Evolutionary conservation across 305 asterid species (phyloP), one percentile per base, ranked within the genome.

Genomic region (Withania somnifera): DNA sequence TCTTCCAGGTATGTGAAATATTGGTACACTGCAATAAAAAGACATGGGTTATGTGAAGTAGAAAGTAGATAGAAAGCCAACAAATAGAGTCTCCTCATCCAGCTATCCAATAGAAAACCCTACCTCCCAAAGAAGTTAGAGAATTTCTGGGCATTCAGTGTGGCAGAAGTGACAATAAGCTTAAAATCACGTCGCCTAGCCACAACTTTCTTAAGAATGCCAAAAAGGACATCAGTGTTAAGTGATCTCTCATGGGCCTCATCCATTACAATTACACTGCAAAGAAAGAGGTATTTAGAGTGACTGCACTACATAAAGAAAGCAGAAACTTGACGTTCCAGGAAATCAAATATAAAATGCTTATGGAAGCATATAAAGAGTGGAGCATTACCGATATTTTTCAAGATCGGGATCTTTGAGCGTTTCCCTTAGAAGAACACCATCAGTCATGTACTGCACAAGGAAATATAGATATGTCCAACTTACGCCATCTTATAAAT

Each of bases 181-280:
- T 91, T 97, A 90, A 97, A 95, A 90, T 95, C 99, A 51, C 97
- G 97, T 20, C 97, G 98, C 34, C 98, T 88, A 45, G 95, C 96
- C 45, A 95, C 99, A 38, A 95, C 99, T 86, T 97, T 95, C 88
- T 95, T 97, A 68, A 97, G 97, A 86, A 97, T 97, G 63, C 99
- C 99, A 82, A 97, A 97, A 26, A 97, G 91, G 51, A 97, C 98
- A 83, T 97, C 98, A 5, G 99, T 97, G 88, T 85, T 97, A 17
- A 97, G 85, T 82, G 98, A 95, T 67, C 99, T 91, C 86, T 97
- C 99, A 28, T 97, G 99, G 28, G 99, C 99, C 90, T 97, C 99
- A 81, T 97, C 99, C 99, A 97, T 97, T 82, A 95, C 97, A 77
- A 97, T 58, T 56, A 95, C 90, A 30, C 98, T 97, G 81, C 87